phyloP scores from a whole-genome alignment of 495 filamentous ascomycete species.

The Cercophora scortea region DNA sequence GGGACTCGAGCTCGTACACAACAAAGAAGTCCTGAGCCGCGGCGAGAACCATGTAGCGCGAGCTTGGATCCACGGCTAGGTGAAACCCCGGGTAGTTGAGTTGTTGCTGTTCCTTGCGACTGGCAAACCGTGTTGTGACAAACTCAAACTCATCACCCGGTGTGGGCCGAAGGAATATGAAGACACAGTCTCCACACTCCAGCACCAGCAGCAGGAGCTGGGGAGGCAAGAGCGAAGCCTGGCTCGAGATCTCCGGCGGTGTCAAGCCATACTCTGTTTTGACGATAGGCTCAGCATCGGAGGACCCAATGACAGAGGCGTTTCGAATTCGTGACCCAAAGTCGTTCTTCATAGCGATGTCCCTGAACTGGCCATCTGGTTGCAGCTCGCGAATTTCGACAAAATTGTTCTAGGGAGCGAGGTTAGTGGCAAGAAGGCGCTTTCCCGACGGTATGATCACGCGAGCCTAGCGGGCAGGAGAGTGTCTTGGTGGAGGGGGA shows the following conservation, averaged over 20 bases:
- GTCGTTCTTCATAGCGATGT: slow-evolving; percentile 64
- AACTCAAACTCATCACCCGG: slow-evolving; percentile 45
- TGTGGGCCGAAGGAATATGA: slow-evolving; percentile 53
- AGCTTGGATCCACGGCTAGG: slow-evolving; percentile 72
- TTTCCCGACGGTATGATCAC: no score
- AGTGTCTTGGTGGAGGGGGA: slow-evolving; percentile 8
- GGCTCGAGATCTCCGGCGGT: slow-evolving; percentile 8
- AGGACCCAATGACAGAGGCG: slow-evolving; percentile 50
- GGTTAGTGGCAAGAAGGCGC: slow-evolving; percentile 10
- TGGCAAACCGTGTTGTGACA: slow-evolving; percentile 49
- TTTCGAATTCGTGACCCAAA: slow-evolving; percentile 65
- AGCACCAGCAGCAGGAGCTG: slow-evolving; percentile 71
- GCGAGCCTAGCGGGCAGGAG: neutral
- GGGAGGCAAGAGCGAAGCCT: slow-evolving; percentile 45
- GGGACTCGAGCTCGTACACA: slow-evolving; percentile 54
- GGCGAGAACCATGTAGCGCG: slow-evolving; percentile 38
- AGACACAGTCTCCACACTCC: slow-evolving; percentile 59
- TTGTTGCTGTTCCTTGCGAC: slow-evolving; percentile 37
- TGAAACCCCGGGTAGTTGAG: slow-evolving; percentile 56
- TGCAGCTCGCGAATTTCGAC: slow-evolving; percentile 64
- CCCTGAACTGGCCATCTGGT: slow-evolving; percentile 55
- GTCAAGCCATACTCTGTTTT: slow-evolving; percentile 15
- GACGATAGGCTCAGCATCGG: neutral
- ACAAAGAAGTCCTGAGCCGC: slow-evolving; percentile 36
- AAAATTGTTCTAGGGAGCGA: slow-evolving; percentile 44